Percentiles rank a stretch among this genome's conserved stretches.
phyloP scores from a whole-genome alignment of 2,329 filamentous ascomycete species.

The Colletotrichum shisoi region DNA sequence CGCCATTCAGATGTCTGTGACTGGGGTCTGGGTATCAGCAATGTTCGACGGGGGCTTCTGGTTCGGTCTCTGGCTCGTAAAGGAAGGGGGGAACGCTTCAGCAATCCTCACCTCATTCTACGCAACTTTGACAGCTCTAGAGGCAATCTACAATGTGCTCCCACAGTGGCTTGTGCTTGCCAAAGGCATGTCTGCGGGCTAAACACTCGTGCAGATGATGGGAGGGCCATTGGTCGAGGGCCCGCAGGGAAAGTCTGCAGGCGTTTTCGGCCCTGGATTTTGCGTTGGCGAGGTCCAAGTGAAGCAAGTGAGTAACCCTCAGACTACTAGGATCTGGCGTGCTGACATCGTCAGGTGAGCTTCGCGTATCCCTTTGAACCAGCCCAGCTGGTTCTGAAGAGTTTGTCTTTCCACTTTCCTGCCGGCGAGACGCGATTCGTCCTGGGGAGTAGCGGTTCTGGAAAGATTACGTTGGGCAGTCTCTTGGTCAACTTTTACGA shows the following conservation, averaged over 20 bases:
- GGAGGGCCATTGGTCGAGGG: slow-evolving; percentile 39
- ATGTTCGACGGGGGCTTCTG: slow-evolving; percentile 92
- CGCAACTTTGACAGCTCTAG: slow-evolving; percentile 76
- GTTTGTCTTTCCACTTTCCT: slow-evolving; percentile 73
- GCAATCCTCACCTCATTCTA: slow-evolving; percentile 86
- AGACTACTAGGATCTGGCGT: background rate
- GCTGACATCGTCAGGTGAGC: slow-evolving; percentile 63
- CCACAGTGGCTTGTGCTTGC: slow-evolving; percentile 80
- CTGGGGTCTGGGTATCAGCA: slow-evolving; percentile 75
- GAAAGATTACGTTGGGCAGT: slow-evolving; percentile 88
- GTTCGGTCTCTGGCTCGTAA: slow-evolving; percentile 78
- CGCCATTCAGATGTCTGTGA: slow-evolving; percentile 74
- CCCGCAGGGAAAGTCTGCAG: slow-evolving; percentile 43
- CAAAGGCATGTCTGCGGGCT: slow-evolving; percentile 79
- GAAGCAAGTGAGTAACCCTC: slow-evolving; percentile 62
- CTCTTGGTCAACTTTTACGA: slow-evolving; percentile 85
- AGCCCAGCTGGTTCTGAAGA: slow-evolving; percentile 64
- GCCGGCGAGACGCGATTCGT: slow-evolving; percentile 79
- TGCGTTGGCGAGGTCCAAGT: slow-evolving; percentile 76
- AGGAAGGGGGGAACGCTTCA: slow-evolving; percentile 65
- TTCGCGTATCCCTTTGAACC: slow-evolving; percentile 82
- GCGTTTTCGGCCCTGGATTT: slow-evolving; percentile 39
- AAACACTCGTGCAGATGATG: slow-evolving; percentile 56
- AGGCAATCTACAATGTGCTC: slow-evolving; percentile 75
- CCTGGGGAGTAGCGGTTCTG: slow-evolving; percentile 86